Conservation (phyloP, 1,284 basidiomycete genomes). For the Cystobasidiaceae sp. region DNA sequence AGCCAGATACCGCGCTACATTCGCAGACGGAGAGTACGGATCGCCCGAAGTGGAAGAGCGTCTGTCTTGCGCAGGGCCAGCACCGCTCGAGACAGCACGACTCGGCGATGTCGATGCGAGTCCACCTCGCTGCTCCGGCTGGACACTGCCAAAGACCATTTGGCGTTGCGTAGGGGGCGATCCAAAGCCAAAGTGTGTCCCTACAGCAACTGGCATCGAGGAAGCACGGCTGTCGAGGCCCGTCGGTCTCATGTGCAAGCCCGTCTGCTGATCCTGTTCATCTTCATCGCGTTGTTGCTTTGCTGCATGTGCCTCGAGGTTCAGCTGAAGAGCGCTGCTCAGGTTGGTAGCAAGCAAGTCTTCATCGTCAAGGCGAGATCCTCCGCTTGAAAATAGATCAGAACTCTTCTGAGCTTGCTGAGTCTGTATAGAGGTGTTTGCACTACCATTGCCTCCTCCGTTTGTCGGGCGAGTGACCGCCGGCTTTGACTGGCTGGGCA, state of each 20-base stretch:
- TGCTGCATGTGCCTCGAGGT: slow-evolving; percentile 41
- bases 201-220: slow-evolving; percentile 11
- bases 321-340: slow-evolving; percentile 41
- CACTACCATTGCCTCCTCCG: too few species aligned
- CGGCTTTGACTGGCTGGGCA: slow-evolving; percentile 28
- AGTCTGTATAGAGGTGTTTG: background rate
- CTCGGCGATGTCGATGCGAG: background rate
- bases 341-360: slow-evolving; percentile 42
- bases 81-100: background rate
- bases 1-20: slow-evolving; percentile 22
- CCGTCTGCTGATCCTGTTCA: background rate
- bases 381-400: slow-evolving; percentile 21
- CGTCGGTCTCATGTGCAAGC: background rate
- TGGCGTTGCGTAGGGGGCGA: background rate
- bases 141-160: background rate
- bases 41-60: slow-evolving; percentile 27
- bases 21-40: slow-evolving; percentile 25
- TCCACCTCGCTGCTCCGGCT: background rate
- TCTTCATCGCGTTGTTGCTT: slow-evolving; percentile 6
- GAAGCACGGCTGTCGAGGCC: slow-evolving; percentile 9
- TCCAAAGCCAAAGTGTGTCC: background rate
- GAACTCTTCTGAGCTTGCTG: background rate
- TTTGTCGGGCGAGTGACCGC: background rate
- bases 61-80: slow-evolving; percentile 1
- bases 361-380: slow-evolving; percentile 39